These are phyloP conservation scores for Tetraselmis striata DNA, from an alignment of 139 green algal species.

Conservation along the genomic window DNA sequence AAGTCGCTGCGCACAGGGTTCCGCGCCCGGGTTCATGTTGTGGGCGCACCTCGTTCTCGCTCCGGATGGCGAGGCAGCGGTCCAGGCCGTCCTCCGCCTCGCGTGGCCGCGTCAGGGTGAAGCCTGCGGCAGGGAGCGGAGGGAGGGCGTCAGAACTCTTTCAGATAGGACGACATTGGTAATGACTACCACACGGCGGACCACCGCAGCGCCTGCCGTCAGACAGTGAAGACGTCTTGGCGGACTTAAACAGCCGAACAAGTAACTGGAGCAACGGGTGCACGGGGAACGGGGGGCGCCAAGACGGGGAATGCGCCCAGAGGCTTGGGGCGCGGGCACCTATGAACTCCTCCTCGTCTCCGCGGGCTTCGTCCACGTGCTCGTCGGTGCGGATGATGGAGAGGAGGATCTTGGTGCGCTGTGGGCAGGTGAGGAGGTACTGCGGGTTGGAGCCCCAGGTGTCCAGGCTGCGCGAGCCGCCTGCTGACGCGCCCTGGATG, in stretches of 20 bases:
- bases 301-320: too few species aligned
- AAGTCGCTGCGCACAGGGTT: too few species aligned
- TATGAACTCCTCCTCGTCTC: neutral
- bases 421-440: conserved; percentile 37
- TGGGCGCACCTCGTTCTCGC: neutral
- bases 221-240: too few species aligned
- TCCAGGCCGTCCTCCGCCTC: conserved; percentile 7
- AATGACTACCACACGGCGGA: too few species aligned
- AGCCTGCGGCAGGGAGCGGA: neutral
- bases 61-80: neutral
- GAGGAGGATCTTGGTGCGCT: conserved; percentile 28
- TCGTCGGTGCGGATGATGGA: conserved; percentile 24
- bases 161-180: too few species aligned
- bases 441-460: conserved; percentile 54
- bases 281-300: too few species aligned
- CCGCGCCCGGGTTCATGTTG: too few species aligned
- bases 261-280: too few species aligned
- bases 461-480: conserved; percentile 17
- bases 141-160: neutral
- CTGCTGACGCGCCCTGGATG: conserved; percentile 15
- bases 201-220: too few species aligned
- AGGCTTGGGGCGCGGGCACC: neutral
- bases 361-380: neutral
- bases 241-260: too few species aligned
- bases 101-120: neutral